Conservation (phyloP, 2,329 filamentous ascomycete species). For the Fusarium musae region DNA sequence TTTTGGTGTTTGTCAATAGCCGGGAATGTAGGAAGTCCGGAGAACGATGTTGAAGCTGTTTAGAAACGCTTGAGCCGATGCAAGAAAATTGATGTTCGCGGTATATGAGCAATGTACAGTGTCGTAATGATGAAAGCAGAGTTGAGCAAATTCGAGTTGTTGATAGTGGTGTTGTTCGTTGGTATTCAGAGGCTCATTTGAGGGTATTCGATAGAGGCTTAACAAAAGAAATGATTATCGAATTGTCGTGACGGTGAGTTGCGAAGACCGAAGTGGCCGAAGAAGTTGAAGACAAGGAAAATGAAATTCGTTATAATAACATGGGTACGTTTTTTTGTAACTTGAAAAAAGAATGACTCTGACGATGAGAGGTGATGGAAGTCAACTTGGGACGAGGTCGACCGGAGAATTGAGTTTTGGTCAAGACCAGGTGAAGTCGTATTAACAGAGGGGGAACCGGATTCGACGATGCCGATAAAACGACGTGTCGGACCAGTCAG, state of each 20-base stretch:
- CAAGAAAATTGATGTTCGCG: slow-evolving; percentile 33
- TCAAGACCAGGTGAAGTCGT: slow-evolving; percentile 17
- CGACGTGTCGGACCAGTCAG: slow-evolving; percentile 46
- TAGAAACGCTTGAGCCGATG: slow-evolving; percentile 32
- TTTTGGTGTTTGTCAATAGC: slow-evolving; percentile 39
- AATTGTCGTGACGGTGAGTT: slow-evolving; percentile 47
- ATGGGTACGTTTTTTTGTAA: slow-evolving; percentile 51
- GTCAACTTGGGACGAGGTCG: slow-evolving; percentile 47
- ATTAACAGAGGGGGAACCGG: slow-evolving; percentile 24
- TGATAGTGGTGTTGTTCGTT: slow-evolving; percentile 45
- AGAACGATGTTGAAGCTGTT: slow-evolving; percentile 22
- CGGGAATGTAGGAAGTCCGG: slow-evolving; percentile 22
- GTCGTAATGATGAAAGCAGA: slow-evolving; percentile 41
- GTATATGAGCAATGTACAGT: slow-evolving; percentile 50
- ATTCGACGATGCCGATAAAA: slow-evolving; percentile 45
- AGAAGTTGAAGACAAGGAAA: slow-evolving; percentile 48
- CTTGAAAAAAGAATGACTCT: slow-evolving; percentile 46
- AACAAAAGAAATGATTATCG: slow-evolving; percentile 53
- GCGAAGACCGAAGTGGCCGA: slow-evolving; percentile 46
- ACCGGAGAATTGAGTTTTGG: slow-evolving; percentile 22
- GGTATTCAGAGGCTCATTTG: slow-evolving; percentile 57
- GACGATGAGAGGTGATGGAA: slow-evolving; percentile 34
- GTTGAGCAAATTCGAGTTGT: slow-evolving; percentile 38
- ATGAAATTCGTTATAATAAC: slow-evolving; percentile 57
- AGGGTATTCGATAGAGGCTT: slow-evolving; percentile 47